Base-by-base conservation (phyloP, 2,329 filamentous ascomycete species). In the Curvularia spicifera region DNA sequence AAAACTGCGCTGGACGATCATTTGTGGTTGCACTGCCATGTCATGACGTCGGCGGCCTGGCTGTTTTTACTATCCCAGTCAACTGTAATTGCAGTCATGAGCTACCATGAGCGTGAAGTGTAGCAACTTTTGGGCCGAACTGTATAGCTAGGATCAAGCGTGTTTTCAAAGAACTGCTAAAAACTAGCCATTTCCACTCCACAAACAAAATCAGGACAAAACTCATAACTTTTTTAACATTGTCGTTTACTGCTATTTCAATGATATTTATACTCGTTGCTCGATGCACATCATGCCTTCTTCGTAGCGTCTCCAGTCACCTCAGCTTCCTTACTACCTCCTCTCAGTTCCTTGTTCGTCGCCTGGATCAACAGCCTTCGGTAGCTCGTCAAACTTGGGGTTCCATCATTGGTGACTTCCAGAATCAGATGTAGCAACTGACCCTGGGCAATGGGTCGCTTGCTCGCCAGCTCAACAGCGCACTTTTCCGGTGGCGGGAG, bases 401-500 rank as follows among this genome's bases (percentile, higher is more conserved):
- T 71, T 1, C 81, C 82, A 20, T 73, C 67, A 53, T 83, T 79
- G 7, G 71, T 79, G 4, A 84, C 81, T 61, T 83, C 80, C 1
- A 85, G 71, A 26, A 85, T 79, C 39, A 84, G 59, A 68, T 84
- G 82, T 60, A 83, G 71, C 43, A 78, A 60, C 67, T 83, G 77
- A 3, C 82, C 82, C 51, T 73, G 71, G 4, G 65, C 70, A 29
- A 79, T 59, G 12, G 78, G 71, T 44, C 76, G 69, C 20, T 73
- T 66, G 37, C 78, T 74, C 45, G 68, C 68, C 8, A 76, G 54
- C 9, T 78, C 74, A 9, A 74, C 78, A 39, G 77, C 81, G 35
- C 71, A 75, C 59, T 78, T 77, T 20, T 81, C 79, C 0, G 78
- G 73, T 3, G 70, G 65, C 4, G 80, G 81, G 12, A 83, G 67